A percentile compares a stretch with the other conserved stretches of the same genome.
These are phyloP conservation scores for Pichia pseudocactophila DNA, from an alignment of 805 yeast genomes.

Conservation along the genomic window DNA sequence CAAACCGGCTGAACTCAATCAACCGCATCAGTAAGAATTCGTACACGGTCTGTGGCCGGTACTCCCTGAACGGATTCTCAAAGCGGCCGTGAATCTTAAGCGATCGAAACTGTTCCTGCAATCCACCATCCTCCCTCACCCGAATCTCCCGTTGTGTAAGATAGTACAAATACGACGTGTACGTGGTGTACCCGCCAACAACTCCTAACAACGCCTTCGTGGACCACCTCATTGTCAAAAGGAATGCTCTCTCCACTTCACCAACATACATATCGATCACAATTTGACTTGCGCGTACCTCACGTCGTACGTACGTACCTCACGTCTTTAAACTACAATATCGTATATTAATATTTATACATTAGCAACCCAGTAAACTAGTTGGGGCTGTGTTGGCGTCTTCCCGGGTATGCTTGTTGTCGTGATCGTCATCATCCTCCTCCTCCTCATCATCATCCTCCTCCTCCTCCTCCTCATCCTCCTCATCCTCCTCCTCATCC, in stretches of 20 bases:
- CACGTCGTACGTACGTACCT: no score
- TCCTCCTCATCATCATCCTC: slow-evolving; percentile 6
- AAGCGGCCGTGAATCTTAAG: slow-evolving; percentile 64
- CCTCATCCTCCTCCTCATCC: slow-evolving; percentile 5
- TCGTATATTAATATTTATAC: no score
- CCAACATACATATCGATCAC: no score
- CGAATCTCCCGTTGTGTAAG: slow-evolving; percentile 47
- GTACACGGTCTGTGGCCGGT: slow-evolving; percentile 80
- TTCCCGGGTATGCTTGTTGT: neutral
- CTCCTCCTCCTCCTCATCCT: slow-evolving; percentile 4
- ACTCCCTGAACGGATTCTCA: slow-evolving; percentile 87
- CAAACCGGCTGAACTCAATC: slow-evolving; percentile 53
- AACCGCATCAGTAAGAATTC: slow-evolving; percentile 74
- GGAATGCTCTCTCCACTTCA: no score
- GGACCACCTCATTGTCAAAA: no score
- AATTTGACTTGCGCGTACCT: no score
- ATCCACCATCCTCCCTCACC: slow-evolving; percentile 25
- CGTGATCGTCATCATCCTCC: neutral
- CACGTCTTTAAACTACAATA: no score
- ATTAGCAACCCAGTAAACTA: no score
- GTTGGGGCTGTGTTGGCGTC: no score
- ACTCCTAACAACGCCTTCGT: slow-evolving; percentile 25
- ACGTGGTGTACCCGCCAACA: slow-evolving; percentile 49
- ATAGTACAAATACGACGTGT: slow-evolving; percentile 52
- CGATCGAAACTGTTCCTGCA: slow-evolving; percentile 32